Evolutionary conservation across 139 green algal genomes (phyloP).

Genomic region (Picochlorum sp.): DNA sequence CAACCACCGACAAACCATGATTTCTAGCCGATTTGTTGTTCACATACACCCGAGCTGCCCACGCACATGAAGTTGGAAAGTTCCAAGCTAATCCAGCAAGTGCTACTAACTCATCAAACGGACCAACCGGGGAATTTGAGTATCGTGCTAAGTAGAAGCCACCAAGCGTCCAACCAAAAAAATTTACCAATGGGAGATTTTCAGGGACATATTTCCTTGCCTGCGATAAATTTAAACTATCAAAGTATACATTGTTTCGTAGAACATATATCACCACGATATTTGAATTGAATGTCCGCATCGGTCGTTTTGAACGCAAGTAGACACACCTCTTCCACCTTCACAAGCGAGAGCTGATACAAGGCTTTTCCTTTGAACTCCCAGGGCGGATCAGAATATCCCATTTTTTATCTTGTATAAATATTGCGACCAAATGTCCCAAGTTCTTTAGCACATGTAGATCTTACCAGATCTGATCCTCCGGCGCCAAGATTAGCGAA

Average conservation of each 20-base stretch:
- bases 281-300: too few species aligned
- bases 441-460: neutral
- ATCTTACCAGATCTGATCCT: too few species aligned
- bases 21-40: constrained; percentile 63
- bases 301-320: neutral
- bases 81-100: constrained; percentile 90
- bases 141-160: constrained; percentile 91
- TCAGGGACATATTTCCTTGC: constrained; percentile 68
- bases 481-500: too few species aligned
- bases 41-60: constrained; percentile 82
- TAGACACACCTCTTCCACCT: constrained; percentile 37
- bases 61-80: constrained; percentile 85
- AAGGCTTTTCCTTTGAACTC: constrained; percentile 67
- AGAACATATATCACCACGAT: neutral
- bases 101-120: constrained; percentile 85
- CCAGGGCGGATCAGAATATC: constrained; percentile 57
- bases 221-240: constrained; percentile 35
- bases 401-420: constrained; percentile 27
- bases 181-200: constrained; percentile 70
- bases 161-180: constrained; percentile 84
- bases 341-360: constrained; percentile 81
- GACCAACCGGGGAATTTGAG: constrained; percentile 68
- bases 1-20: constrained; percentile 60
- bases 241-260: neutral
- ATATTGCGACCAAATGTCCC: neutral